Conservation (phyloP, 2,329 filamentous ascomycete genomes). For the Pestalotiopsis sp. region DNA sequence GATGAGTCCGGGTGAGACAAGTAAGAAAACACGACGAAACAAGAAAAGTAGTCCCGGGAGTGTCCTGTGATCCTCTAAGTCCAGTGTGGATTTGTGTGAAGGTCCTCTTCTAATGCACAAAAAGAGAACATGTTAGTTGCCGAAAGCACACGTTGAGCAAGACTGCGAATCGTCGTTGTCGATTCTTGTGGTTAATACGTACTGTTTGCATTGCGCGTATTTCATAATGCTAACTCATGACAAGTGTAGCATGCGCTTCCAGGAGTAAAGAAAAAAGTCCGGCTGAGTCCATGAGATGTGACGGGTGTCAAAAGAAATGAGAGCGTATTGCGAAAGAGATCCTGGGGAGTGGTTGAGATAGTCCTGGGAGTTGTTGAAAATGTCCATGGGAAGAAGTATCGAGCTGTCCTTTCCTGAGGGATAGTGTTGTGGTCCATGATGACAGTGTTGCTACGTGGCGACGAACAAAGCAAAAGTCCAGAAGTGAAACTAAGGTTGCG, state of each 20-base stretch:
- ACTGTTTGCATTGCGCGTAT: neutral
- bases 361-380: neutral
- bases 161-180: neutral
- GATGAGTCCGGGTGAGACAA: neutral
- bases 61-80: neutral
- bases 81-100: neutral
- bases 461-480: neutral
- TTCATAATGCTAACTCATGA: neutral
- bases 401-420: neutral
- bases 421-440: neutral
- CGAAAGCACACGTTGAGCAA: neutral
- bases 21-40: neutral
- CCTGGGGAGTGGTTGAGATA: neutral
- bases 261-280: neutral
- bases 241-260: slow-evolving; percentile 6
- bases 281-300: neutral
- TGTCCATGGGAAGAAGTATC: neutral
- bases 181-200: slow-evolving; percentile 6
- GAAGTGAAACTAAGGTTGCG: neutral
- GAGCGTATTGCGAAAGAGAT: neutral
- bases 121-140: slow-evolving; percentile 3
- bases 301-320: neutral
- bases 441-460: neutral
- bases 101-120: neutral
- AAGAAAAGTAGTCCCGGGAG: neutral